These are phyloP conservation scores for Syzygium syzygioides DNA, from an alignment of 441 rosid species.

Conservation along the genomic window DNA sequence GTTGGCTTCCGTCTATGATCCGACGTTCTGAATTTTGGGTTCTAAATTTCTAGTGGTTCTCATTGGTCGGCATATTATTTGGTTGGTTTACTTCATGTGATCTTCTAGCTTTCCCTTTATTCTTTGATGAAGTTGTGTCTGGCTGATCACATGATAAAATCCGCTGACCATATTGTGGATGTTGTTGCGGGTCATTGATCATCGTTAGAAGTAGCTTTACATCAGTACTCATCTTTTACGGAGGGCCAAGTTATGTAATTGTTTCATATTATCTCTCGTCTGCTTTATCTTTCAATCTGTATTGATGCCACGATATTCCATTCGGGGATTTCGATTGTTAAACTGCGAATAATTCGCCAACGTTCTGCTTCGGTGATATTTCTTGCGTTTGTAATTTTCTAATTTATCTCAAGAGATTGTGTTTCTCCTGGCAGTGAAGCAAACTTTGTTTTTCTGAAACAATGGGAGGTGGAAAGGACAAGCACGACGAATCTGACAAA, in stretches of 20 bases:
- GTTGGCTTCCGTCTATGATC: neutral
- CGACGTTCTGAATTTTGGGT: neutral
- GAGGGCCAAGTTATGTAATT: neutral
- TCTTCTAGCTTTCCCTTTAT: neutral
- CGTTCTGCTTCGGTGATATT: neutral
- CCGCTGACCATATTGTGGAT: neutral
- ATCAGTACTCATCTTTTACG: neutral
- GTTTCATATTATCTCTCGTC: neutral
- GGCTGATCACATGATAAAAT: neutral
- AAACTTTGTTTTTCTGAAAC: neutral
- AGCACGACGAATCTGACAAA: constrained; percentile 1
- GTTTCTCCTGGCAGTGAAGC: neutral
- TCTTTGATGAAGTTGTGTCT: neutral
- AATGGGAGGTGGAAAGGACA: constrained; percentile 17
- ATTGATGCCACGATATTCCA: neutral
- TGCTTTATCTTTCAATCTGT: neutral
- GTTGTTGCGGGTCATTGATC: neutral
- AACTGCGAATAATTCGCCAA: neutral
- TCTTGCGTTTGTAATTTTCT: neutral
- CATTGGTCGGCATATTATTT: neutral
- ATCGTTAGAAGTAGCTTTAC: neutral
- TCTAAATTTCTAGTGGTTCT: neutral
- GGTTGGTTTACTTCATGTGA: neutral
- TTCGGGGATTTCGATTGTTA: neutral
- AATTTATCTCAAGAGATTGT: neutral